Evolutionary conservation across 1,284 basidiomycete genomes (phyloP).

Genomic region (Trametes versicolor): DNA sequence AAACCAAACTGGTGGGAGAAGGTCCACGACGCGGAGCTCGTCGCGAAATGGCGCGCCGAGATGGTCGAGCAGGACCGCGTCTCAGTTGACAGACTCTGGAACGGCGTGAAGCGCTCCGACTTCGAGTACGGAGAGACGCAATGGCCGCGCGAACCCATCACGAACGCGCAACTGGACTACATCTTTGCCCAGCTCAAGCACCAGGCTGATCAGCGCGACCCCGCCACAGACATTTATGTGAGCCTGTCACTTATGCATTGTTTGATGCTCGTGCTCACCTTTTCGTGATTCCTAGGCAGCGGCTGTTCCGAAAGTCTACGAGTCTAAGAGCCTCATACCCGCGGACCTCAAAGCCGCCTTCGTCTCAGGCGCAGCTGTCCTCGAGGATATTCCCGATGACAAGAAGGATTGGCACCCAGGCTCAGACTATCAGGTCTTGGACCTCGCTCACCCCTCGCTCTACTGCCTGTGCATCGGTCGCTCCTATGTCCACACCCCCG

Average conservation of each 20-base stretch:
- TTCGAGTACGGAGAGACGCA: constrained; percentile 4
- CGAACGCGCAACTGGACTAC: constrained; percentile 45
- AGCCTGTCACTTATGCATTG: neutral
- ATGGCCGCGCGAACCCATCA: too few species aligned
- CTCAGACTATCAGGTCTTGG: constrained; percentile 35
- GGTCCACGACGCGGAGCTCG: too few species aligned
- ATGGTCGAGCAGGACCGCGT: neutral
- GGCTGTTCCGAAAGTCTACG: constrained; percentile 51
- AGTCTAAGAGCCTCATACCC: constrained; percentile 42
- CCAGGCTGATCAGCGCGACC: constrained; percentile 53
- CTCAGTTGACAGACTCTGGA: neutral
- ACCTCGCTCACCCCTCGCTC: constrained; percentile 28
- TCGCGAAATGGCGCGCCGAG: too few species aligned
- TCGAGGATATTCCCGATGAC: constrained; percentile 22
- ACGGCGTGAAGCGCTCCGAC: constrained; percentile 10
- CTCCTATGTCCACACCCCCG: constrained; percentile 20
- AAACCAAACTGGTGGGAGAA: too few species aligned
- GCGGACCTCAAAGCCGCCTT: constrained; percentile 7
- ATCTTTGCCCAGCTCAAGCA: constrained; percentile 59
- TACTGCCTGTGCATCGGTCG: constrained; percentile 20
- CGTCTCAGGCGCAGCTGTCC: constrained; percentile 8
- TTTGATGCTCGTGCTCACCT: neutral
- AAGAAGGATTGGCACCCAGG: constrained; percentile 38
- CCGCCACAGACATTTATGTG: constrained; percentile 49
- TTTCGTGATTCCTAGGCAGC: constrained; percentile 3